Percentiles rank a stretch among this genome's conserved stretches.
These are phyloP conservation scores for Torulaspora maleeae DNA, from an alignment of 805 yeast genomes.

Conservation along the genomic window DNA sequence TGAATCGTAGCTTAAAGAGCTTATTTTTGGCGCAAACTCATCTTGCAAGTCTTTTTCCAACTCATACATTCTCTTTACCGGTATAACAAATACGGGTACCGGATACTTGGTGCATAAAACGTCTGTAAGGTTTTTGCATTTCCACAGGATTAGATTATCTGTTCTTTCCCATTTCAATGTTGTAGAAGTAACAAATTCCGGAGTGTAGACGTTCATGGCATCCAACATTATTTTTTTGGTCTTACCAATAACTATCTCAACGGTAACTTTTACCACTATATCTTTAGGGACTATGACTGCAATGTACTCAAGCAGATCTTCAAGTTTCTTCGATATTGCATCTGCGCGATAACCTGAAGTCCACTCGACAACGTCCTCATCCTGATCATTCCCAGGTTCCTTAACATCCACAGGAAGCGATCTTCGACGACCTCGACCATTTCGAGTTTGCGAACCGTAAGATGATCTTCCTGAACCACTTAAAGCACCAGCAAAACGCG, in stretches of 20 bases:
- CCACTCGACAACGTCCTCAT: slow-evolving; percentile 26
- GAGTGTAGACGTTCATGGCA: slow-evolving; percentile 33
- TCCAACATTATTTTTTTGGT: slow-evolving; percentile 25
- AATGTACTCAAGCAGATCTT: slow-evolving; percentile 25
- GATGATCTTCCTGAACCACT: slow-evolving; percentile 6
- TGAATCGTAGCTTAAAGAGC: neutral
- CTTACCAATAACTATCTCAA: slow-evolving; percentile 33
- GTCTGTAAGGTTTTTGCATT: slow-evolving; percentile 26
- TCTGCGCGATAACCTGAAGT: slow-evolving; percentile 30
- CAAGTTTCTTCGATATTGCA: slow-evolving; percentile 21
- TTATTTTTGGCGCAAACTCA: slow-evolving; percentile 4
- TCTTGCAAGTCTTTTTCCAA: slow-evolving; percentile 25
- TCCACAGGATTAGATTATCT: slow-evolving; percentile 25
- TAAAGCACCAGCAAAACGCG: slow-evolving; percentile 19
- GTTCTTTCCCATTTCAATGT: slow-evolving; percentile 26
- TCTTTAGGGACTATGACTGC: slow-evolving; percentile 19
- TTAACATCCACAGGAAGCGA: slow-evolving; percentile 14
- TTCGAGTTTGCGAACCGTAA: slow-evolving; percentile 6
- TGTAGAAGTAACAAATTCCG: slow-evolving; percentile 30
- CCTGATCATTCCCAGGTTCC: slow-evolving; percentile 8
- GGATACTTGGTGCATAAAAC: slow-evolving; percentile 27
- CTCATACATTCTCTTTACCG: slow-evolving; percentile 27
- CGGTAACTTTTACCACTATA: slow-evolving; percentile 31
- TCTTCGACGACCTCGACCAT: slow-evolving; percentile 4
- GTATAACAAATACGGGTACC: slow-evolving; percentile 30